phyloP scores from a whole-genome alignment of 2,329 filamentous ascomycete species.

The Gremmenia infestans region DNA sequence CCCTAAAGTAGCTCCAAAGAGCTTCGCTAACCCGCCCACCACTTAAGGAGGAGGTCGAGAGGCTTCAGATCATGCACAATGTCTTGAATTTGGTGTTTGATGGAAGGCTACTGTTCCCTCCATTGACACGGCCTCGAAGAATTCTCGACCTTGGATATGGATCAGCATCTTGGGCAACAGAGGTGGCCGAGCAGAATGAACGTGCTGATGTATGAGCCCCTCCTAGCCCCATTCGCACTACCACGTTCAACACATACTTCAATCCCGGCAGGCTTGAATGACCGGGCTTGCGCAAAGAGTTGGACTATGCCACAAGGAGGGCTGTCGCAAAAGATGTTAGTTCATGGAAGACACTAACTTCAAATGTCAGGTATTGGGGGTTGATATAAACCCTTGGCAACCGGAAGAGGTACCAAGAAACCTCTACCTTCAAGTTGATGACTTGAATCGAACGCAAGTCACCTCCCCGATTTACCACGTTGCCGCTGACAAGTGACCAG shows the following conservation, averaged over 20 bases:
- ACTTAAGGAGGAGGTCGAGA: slow-evolving; percentile 59
- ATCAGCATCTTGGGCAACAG: slow-evolving; percentile 64
- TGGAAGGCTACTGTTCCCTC: slow-evolving; percentile 64
- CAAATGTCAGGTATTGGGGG: slow-evolving; percentile 55
- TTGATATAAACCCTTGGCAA: slow-evolving; percentile 67
- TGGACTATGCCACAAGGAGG: not conserved
- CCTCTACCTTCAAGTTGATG: slow-evolving; percentile 66
- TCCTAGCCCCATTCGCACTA: not conserved
- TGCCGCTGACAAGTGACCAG: slow-evolving; percentile 29
- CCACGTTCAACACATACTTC: not conserved
- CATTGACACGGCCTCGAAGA: slow-evolving; percentile 49
- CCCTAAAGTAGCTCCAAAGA: not conserved
- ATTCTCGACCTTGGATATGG: slow-evolving; percentile 72
- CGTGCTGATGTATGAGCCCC: slow-evolving; percentile 52
- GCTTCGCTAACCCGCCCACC: not conserved
- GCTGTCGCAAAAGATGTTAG: too few relatives aligned
- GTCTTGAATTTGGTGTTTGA: slow-evolving; percentile 63
- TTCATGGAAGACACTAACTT: not conserved
- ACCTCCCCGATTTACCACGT: not conserved
- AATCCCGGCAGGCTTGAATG: not conserved
- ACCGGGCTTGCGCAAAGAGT: not conserved
- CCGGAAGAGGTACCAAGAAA: slow-evolving; percentile 62
- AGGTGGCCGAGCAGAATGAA: slow-evolving; percentile 60
- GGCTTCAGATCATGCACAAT: slow-evolving; percentile 58
- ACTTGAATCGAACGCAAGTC: slow-evolving; percentile 59